Conservation (phyloP, 495 filamentous ascomycete genomes). For the Xylaria grammica region DNA sequence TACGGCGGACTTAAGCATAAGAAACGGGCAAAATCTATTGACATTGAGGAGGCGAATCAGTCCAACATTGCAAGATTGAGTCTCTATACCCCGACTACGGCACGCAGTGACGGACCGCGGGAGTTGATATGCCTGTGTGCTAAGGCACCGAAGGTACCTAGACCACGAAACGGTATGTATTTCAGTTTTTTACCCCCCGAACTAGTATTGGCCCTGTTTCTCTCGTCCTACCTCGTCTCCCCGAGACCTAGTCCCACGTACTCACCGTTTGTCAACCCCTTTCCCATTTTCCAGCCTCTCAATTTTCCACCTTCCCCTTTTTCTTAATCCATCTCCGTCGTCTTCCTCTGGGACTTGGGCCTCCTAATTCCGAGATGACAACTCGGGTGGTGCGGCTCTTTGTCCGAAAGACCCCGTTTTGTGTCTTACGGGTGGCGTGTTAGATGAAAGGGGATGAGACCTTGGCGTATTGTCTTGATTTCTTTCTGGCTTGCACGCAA, state of each 20-base stretch:
- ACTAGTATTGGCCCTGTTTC: slow-evolving; percentile 18
- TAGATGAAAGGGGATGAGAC: slow-evolving; percentile 36
- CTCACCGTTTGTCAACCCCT: slow-evolving; percentile 18
- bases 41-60: slow-evolving; percentile 51
- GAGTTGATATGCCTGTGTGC: slow-evolving; percentile 86
- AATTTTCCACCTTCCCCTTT: not conserved
- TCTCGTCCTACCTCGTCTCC: slow-evolving; percentile 31
- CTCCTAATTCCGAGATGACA: slow-evolving; percentile 15
- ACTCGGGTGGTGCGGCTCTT: slow-evolving; percentile 23
- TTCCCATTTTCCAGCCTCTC: slow-evolving; percentile 14
- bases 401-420: slow-evolving; percentile 24
- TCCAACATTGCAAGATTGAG: slow-evolving; percentile 47
- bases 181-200: slow-evolving; percentile 23
- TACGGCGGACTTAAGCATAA: slow-evolving; percentile 37
- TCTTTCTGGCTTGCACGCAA: slow-evolving; percentile 17
- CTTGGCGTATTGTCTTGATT: slow-evolving; percentile 32
- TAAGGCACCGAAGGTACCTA: slow-evolving; percentile 88
- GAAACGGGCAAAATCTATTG: slow-evolving; percentile 56
- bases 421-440: slow-evolving; percentile 19
- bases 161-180: slow-evolving; percentile 91
- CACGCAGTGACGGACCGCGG: slow-evolving; percentile 37
- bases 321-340: slow-evolving; percentile 1
- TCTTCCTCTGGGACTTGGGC: not conserved
- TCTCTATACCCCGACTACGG: slow-evolving; percentile 42
- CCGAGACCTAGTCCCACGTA: slow-evolving; percentile 9